A percentile compares a stretch with the other conserved stretches of the same genome.
Evolutionary conservation across 2,329 filamentous ascomycete species (phyloP).

Genomic region (Colletotrichum tofieldiae): DNA sequence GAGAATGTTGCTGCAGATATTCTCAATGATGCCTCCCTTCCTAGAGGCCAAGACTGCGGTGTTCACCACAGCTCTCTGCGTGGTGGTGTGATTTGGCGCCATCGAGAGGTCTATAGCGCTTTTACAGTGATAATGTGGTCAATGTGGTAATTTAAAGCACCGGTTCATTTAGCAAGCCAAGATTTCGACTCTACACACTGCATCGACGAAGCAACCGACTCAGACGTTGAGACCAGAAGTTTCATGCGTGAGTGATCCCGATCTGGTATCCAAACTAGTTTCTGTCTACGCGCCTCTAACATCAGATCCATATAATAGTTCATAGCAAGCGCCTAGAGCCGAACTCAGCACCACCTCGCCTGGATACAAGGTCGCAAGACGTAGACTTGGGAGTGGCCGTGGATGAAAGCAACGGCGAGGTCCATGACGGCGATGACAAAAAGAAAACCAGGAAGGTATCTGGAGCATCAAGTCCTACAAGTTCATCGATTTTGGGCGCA

Average conservation of each 20-base stretch:
- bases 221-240: no score
- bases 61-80: neutral
- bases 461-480: neutral
- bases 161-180: rapidly evolving
- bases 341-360: neutral
- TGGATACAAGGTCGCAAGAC: neutral
- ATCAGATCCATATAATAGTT: neutral
- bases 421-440: neutral
- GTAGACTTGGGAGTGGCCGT: neutral
- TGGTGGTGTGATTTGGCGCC: no score
- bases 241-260: neutral
- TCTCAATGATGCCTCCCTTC: no score
- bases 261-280: no score
- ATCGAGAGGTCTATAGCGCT: neutral
- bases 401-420: neutral
- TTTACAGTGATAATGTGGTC: no score
- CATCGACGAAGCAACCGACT: neutral
- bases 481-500: neutral
- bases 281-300: neutral
- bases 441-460: neutral
- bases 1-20: neutral
- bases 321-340: no score
- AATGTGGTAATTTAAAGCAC: no score
- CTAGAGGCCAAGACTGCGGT: neutral
- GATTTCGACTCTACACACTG: neutral